phyloP scores from a whole-genome alignment of 805 yeast genomes.

The Sugiyamaella valdiviana region DNA sequence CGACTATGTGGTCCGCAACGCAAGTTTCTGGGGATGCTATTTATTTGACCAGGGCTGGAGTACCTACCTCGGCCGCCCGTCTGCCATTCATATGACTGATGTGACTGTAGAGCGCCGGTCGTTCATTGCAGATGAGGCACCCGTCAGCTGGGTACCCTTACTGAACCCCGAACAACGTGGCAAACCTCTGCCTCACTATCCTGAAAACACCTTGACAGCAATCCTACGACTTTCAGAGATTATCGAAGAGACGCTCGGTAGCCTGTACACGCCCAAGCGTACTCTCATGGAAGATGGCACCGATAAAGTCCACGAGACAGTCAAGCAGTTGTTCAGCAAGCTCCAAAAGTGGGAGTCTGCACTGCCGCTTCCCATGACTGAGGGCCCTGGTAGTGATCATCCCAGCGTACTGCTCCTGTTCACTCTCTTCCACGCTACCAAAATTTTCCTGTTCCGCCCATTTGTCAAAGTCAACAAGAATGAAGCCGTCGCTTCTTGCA shows the following conservation, averaged over 20 bases:
- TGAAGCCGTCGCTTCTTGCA: slow-evolving; percentile 1
- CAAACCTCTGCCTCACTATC: slow-evolving; percentile 10
- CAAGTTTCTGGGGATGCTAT: slow-evolving; percentile 22
- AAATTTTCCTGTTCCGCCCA: slow-evolving; percentile 15
- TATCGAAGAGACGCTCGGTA: slow-evolving; percentile 13
- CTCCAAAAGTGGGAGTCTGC: slow-evolving; percentile 13
- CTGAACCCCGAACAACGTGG: slow-evolving; percentile 5
- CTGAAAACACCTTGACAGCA: slow-evolving; percentile 16
- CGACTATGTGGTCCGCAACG: slow-evolving; percentile 15
- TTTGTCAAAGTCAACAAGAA: slow-evolving; percentile 12
- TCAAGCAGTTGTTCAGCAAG: slow-evolving; percentile 9
- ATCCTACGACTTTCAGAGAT: slow-evolving; percentile 17
- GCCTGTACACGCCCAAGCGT: slow-evolving; percentile 13
- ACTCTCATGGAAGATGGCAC: slow-evolving; percentile 5
- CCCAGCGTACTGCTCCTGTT: slow-evolving; percentile 16
- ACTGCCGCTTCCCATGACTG: slow-evolving; percentile 10
- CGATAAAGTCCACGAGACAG: slow-evolving; percentile 1
- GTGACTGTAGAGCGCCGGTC: slow-evolving; percentile 12
- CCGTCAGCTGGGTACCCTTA: slow-evolving; percentile 16
- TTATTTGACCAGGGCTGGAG: slow-evolving; percentile 21
- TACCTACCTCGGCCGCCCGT: slow-evolving; percentile 18
- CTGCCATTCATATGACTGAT: slow-evolving; percentile 15
- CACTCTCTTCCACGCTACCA: slow-evolving; percentile 13
- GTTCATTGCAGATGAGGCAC: slow-evolving; percentile 12
- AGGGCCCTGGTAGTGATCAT: slow-evolving; percentile 6